These are phyloP conservation scores for Mortierella sp. DNA, from an alignment of 371 early-diverging fungal species.

Conservation along the genomic window DNA sequence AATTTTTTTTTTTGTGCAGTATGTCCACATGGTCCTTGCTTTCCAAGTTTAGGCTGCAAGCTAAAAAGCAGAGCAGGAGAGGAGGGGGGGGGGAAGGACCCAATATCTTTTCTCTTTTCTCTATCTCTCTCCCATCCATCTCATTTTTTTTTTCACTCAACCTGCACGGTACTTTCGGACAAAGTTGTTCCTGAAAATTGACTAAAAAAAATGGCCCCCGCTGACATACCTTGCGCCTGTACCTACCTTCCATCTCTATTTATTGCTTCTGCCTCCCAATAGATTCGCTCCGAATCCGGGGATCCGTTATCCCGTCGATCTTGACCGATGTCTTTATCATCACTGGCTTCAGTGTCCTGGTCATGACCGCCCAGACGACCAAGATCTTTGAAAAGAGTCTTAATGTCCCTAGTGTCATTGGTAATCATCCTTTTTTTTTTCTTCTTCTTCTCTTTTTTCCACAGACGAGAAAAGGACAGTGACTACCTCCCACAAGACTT, in stretches of 20 bases:
- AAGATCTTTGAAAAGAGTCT: conserved; percentile 6
- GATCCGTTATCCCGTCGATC: conserved; percentile 47
- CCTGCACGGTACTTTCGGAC: too few relatives aligned
- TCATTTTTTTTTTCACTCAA: too few relatives aligned
- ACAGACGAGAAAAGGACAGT: neutral
- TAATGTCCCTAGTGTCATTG: conserved; percentile 24
- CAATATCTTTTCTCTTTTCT: neutral
- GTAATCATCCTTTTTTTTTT: conserved; percentile 13
- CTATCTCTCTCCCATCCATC: too few relatives aligned
- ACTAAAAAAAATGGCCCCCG: neutral
- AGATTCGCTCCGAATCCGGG: conserved; percentile 48
- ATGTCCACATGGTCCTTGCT: too few relatives aligned
- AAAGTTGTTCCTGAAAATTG: too few relatives aligned
- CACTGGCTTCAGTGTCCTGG: conserved; percentile 20
- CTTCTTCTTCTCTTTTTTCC: neutral
- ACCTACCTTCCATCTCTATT: neutral
- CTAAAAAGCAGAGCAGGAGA: too few relatives aligned
- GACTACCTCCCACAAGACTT: neutral
- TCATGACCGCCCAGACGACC: conserved; percentile 11
- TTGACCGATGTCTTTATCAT: conserved; percentile 35
- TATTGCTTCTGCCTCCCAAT: neutral
- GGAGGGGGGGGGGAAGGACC: neutral
- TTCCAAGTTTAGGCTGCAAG: too few relatives aligned
- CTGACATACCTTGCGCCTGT: too few relatives aligned
- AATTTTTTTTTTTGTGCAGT: too few relatives aligned